These are phyloP conservation scores for Gossypioides kirkii DNA, from an alignment of 345 rosid species.

Conservation along the genomic window DNA sequence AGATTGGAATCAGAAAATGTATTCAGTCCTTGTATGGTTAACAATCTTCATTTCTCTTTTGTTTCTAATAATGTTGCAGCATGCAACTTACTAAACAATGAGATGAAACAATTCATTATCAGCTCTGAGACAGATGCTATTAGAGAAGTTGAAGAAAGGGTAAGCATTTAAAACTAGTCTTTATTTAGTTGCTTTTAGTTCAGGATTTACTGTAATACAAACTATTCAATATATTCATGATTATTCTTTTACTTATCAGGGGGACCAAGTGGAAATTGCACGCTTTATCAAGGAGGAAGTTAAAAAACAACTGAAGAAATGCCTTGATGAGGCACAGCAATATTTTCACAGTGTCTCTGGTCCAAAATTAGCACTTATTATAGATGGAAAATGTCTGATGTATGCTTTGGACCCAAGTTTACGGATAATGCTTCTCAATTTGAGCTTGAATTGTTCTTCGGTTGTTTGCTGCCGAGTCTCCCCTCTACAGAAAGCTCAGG, in stretches of 20 bases:
- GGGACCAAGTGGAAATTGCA: slow-evolving; percentile 94
- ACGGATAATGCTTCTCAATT: slow-evolving; percentile 76
- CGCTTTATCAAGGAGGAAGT: slow-evolving; percentile 85
- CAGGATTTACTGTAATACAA: slow-evolving; percentile 2
- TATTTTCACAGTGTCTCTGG: slow-evolving; percentile 47
- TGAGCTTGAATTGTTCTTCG: slow-evolving; percentile 93
- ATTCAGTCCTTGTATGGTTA: not conserved
- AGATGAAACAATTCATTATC: slow-evolving; percentile 88
- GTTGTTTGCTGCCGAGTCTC: slow-evolving; percentile 99
- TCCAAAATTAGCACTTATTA: slow-evolving; percentile 81
- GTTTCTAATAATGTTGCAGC: slow-evolving; percentile 49
- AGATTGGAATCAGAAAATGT: not conserved
- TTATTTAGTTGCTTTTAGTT: slow-evolving; percentile 16
- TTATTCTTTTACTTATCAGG: slow-evolving; percentile 37
- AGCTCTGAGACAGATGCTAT: slow-evolving; percentile 92
- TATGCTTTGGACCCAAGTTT: slow-evolving; percentile 89
- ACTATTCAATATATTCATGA: not conserved
- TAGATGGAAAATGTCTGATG: slow-evolving; percentile 98
- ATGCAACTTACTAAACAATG: slow-evolving; percentile 94
- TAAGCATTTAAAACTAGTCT: slow-evolving; percentile 28
- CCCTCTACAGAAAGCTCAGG: slow-evolving; percentile 99
- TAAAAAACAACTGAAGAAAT: slow-evolving; percentile 59
- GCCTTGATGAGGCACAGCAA: slow-evolving; percentile 84
- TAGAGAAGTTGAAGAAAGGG: slow-evolving; percentile 88
- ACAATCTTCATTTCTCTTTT: slow-evolving; percentile 13